Evolutionary conservation across 768 basidiomycete species (phyloP).

Genomic region (Cantharellus cinnabarinus): DNA sequence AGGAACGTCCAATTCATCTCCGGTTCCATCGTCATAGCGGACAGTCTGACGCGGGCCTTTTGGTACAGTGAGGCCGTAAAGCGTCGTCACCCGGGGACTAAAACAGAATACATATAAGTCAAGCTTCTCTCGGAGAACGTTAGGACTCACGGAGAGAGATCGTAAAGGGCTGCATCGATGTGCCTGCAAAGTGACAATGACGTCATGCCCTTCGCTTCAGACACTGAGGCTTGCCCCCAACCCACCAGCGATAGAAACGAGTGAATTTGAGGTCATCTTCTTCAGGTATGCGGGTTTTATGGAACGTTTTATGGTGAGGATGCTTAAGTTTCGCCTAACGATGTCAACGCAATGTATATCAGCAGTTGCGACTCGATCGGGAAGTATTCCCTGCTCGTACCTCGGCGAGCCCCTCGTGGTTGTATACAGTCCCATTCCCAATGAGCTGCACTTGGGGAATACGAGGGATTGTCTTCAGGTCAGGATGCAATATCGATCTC

Average conservation of each 20-base stretch:
- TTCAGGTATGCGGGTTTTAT: constrained; percentile 51
- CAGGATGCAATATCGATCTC: constrained; percentile 71
- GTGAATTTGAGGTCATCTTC: constrained; percentile 60
- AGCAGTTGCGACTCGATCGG: neutral
- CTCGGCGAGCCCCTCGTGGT: constrained; percentile 61
- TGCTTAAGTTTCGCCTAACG: constrained; percentile 52
- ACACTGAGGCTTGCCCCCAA: neutral
- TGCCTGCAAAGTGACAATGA: constrained; percentile 21
- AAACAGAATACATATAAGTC: neutral
- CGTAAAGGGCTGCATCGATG: constrained; percentile 73
- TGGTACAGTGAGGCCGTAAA: constrained; percentile 62
- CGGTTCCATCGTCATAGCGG: constrained; percentile 73
- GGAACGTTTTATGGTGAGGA: constrained; percentile 70
- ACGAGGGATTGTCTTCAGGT: constrained; percentile 77
- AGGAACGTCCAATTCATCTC: constrained; percentile 63
- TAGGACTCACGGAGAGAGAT: constrained; percentile 30
- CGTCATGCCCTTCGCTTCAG: neutral
- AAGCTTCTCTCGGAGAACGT: neutral
- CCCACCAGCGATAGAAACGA: constrained; percentile 67
- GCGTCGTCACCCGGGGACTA: constrained; percentile 58
- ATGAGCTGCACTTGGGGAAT: constrained; percentile 84
- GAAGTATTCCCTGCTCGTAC: constrained; percentile 8
- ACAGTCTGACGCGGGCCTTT: constrained; percentile 39
- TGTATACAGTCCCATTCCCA: constrained; percentile 62
- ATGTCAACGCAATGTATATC: neutral